Evolutionary conservation across 108 stramenopile genomes (phyloP), one percentile per base, ranked within the genome.

Genomic region (Stephanodiscus triporus): DNA sequence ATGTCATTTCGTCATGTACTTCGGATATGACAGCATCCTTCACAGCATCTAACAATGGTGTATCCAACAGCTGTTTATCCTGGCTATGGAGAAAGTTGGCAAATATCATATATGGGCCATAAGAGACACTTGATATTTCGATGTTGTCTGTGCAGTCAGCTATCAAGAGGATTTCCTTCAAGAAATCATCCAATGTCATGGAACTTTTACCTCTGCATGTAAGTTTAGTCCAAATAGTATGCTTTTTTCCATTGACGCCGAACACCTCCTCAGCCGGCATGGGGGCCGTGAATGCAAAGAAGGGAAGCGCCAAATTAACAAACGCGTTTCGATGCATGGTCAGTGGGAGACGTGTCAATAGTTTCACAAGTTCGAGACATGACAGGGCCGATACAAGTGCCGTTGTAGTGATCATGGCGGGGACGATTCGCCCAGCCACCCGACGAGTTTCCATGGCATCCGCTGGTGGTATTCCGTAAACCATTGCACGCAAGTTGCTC

Each of bases 361-460:
- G 68, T 81, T 98, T 98, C 40, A 95, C 59, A 16, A 98, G 80
- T 80, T 99, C 98, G 16, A 99, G 68, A 63, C 97, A 97, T 11
- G 97, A 96, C 36, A 97, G 78, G 20, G 96, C 96, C 3, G 97
- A 96, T 11, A 98, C 97, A 50, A 98, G 87, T 9, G 97, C 96
- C 10, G 99, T 99, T 24, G 97, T 99, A 17, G 97, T 97, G 19
- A 98, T 97, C 89, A 99, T 97, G 30, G 99, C 99, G 13, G 99
- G 99, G 27, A 98, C 95, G 64, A 99, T 99, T 55, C 89, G 89
- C 1, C 99, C 99, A 10, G 99, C 97, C n/a, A 99, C 91, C 71
- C 90, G 86, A 27, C 97, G 81, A 9, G 97, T 95, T 60, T 96
- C 94, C 94, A 98, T 95, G 22, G 89, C 72, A 79, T 97, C 95